Evolutionary conservation across 2,329 filamentous ascomycete species (phyloP), one percentile per base, ranked within the genome.

Genomic region (Ascochyta fabae): DNA sequence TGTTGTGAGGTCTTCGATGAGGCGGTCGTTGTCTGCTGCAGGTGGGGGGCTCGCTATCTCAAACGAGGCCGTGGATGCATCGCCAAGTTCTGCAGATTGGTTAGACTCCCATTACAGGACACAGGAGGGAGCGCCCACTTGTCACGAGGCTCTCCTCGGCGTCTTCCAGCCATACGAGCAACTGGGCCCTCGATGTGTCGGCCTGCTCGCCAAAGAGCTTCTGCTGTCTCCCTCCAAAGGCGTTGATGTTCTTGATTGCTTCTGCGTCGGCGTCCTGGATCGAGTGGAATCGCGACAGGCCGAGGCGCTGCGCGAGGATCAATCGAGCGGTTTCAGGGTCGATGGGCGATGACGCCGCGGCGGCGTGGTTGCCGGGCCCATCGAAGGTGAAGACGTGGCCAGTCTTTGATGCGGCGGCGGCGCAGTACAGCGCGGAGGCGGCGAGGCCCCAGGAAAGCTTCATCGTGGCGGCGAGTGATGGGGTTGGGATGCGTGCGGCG

Each of bases 261-360:
- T 77, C 73, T 10, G 78, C 73, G 44, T 73, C 73, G 26, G 71
- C 61, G 55, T 77, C 61, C 53, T 77, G 72, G 43, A 80, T 67
- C 23, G 72, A 67, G 61, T 83, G 80, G 69, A 77, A 83, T 49
- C 77, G 75, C 48, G 81, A 79, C 31, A 83, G 71, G 16, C 80
- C 81, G 24, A 82, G 75, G 64, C 80, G 72, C 68, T 82, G 79
- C 45, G 81, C 81, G 56, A 84, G 66, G 44, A 83, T 77, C 53
- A 83, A 68, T 67, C 81, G 75, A 61, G 81, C 80, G 35, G 78
- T 77, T 50, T 78, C 74, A 15, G 80, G 76, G 63, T 53, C 66
- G 56, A 76, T 60, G 26, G 66, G 62, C 34, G 71, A 60, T 49
- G 55, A 58, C 55, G 49, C 40, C 23, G 62, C 44, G 41, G 56